Percentiles rank a stretch among this genome's conserved stretches.
phyloP scores from a whole-genome alignment of 306 rosid species.

The Dalbergia cochinchinensis region DNA sequence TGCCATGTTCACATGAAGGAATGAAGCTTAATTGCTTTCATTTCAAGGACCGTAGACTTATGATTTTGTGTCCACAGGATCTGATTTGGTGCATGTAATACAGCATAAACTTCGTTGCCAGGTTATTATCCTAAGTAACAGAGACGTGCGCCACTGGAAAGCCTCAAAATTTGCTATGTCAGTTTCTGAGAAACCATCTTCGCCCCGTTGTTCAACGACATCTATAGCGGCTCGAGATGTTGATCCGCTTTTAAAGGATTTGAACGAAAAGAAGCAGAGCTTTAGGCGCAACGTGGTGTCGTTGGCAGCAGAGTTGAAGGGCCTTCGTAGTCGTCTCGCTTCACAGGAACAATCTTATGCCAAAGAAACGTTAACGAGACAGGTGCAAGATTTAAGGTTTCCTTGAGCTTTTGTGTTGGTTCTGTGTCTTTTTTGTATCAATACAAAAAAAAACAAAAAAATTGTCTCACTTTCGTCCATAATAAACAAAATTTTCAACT shows the following conservation, averaged over 20 bases:
- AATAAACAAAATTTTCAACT: slow-evolving; percentile 26
- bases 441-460: slow-evolving; percentile 14
- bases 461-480: slow-evolving; percentile 37
- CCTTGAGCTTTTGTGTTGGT: slow-evolving; percentile 29
- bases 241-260: slow-evolving; percentile 86
- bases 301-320: slow-evolving; percentile 89
- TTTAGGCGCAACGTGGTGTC: slow-evolving; percentile 92
- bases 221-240: slow-evolving; percentile 53
- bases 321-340: slow-evolving; percentile 77
- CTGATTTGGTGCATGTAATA: slow-evolving; percentile 38
- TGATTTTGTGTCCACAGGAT: slow-evolving; percentile 43
- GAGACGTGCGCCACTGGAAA: slow-evolving; percentile 10
- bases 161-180: slow-evolving; percentile 61
- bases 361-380: slow-evolving; percentile 77
- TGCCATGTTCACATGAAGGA: slow-evolving; percentile 58
- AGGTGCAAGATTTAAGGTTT: slow-evolving; percentile 56
- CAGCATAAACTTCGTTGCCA: background rate
- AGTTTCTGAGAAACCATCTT: slow-evolving; percentile 57
- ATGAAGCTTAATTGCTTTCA: slow-evolving; percentile 51
- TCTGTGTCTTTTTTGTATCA: slow-evolving; percentile 42
- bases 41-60: slow-evolving; percentile 36
- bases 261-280: slow-evolving; percentile 87
- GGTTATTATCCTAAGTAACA: slow-evolving; percentile 15
- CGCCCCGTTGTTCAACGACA: slow-evolving; percentile 26
- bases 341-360: slow-evolving; percentile 81